Evolutionary conservation across 2,329 filamentous ascomycete species (phyloP), one percentile per base, ranked within the genome.

Genomic region (Westerdykella aurantiaca): DNA sequence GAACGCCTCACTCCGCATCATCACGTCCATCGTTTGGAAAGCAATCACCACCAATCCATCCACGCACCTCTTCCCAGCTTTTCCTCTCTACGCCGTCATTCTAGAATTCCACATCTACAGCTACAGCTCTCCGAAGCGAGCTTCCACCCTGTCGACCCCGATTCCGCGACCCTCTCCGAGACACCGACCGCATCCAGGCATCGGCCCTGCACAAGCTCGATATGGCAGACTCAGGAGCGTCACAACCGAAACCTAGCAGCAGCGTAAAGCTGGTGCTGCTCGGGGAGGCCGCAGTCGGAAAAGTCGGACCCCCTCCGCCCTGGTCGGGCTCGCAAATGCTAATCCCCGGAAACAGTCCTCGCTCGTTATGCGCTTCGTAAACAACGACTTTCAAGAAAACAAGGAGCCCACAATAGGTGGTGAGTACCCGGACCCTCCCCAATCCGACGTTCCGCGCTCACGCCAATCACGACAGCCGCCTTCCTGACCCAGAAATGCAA

Each of bases 321-420:
- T 16, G 6, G 5, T 13, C 17, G 9, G n/a, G 13, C 33, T 35
- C 17, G 40, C 33, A 21, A 17, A 16, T 23, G 41, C 46, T 52
- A 38, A 51, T 33, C 18, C 5, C 13, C 6, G 12, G 10, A 21
- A 21, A 6, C 62, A 95, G 93, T 97, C 93, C 39, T 98, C 93
- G 37, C 83, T 98, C 46, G 93, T 98, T 51, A 80, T 98, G 66
- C 88, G 93, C 64, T 98, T 98, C 72, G 93, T 98, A 67, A 97
- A 97, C 79, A 93, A 98, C 74, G 91, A 97, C 72, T 98, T 98
- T 64, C 93, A 98, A 76, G 93, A 97, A 73, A 97, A 97, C 73
- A 97, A 97, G 77, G 93, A 98, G 70, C 93, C 93, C 50, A 98
- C 93, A 54, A 98, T 98, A 72, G 93, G 93, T 78, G 89, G 89